These are phyloP conservation scores for Monosporozyma servazzii DNA, from an alignment of 805 yeast genomes.

Conservation along the genomic window DNA sequence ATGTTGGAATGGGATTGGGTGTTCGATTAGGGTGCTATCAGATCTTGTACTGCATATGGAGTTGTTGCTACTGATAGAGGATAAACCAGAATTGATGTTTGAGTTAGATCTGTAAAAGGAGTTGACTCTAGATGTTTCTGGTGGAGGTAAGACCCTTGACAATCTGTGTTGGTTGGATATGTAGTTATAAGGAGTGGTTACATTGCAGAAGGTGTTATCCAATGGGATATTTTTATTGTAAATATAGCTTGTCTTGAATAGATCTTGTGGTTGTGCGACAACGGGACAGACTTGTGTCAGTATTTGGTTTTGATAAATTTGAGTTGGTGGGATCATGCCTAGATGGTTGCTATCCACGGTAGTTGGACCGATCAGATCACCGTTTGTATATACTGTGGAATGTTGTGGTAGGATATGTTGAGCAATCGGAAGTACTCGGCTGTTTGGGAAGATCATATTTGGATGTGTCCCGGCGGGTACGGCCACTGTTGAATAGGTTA, in stretches of 20 bases:
- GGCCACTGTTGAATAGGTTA: background rate
- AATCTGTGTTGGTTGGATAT: background rate
- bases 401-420: background rate
- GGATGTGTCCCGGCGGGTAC: background rate
- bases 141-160: conserved; percentile 2
- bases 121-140: background rate
- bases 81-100: background rate
- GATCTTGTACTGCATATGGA: background rate
- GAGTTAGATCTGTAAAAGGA: background rate
- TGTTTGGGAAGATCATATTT: background rate
- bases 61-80: background rate
- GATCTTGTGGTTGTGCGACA: background rate
- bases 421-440: background rate
- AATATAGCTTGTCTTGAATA: background rate
- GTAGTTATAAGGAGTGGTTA: background rate
- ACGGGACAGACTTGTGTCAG: background rate
- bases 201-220: background rate
- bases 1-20: background rate
- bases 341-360: background rate
- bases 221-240: background rate
- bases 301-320: background rate
- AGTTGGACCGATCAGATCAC: background rate
- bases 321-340: background rate
- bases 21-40: background rate
- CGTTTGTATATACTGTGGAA: background rate